phyloP scores from a whole-genome alignment of 257 asterid species.

The Lycium barbarum region DNA sequence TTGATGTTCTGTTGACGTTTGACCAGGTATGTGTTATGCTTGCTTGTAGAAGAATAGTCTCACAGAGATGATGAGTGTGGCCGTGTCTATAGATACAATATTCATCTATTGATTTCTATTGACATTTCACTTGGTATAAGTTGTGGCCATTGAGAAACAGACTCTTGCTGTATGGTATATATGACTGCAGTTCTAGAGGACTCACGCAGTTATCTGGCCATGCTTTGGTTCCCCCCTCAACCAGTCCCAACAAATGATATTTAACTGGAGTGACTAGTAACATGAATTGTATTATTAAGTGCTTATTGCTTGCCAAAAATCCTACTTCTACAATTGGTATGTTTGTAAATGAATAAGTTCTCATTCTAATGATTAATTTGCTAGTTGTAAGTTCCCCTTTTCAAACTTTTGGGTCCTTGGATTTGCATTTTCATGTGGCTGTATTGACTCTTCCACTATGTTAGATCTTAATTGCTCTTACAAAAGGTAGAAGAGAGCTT shows the following conservation, averaged over 20 bases:
- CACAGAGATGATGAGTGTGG: neutral
- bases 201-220: neutral
- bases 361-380: constrained; percentile 10
- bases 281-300: too few relatives aligned
- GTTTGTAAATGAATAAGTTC: neutral
- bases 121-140: constrained; percentile 5
- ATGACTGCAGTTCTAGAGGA: neutral
- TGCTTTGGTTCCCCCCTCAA: neutral
- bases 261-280: neutral
- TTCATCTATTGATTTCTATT: neutral
- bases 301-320: too few relatives aligned
- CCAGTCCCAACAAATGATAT: neutral
- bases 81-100: neutral
- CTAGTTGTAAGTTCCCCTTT: neutral
- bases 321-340: too few relatives aligned
- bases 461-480: neutral
- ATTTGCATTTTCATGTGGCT: constrained; percentile 4
- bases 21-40: neutral
- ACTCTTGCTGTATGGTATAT: neutral
- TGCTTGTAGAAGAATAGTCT: constrained; percentile 12
- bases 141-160: constrained; percentile 8
- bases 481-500: neutral
- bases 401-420: neutral
- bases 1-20: neutral
- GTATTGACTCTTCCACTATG: neutral